Evolutionary conservation across 148 eudicot genomes (phyloP), one percentile per base, ranked within the genome.

Genomic region (Vaccinium darrowii): DNA sequence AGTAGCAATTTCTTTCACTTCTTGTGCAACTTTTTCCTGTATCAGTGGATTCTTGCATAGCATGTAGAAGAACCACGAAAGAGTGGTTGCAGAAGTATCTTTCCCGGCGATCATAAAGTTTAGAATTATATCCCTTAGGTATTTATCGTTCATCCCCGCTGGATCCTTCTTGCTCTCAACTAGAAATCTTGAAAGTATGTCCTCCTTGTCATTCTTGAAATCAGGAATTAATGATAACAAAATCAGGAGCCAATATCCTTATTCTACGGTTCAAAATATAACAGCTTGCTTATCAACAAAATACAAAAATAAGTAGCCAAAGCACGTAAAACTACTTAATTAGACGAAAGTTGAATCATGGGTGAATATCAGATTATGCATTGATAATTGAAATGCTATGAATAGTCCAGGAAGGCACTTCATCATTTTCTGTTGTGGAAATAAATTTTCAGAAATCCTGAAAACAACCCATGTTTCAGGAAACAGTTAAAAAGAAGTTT

Each of bases 51-150:
- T 90, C 89, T 86, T 90, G 90, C 92, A 93, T 7, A 94, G 92
- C 90, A 92, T 83, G 36, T 93, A 94, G 56, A 94, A 73, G 79
- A 94, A 94, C 95, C 98, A 93, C 16, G 95, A 90, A 69, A 94
- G 88, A 36, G 94, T 90, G 71, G 89, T 90, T 36, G 94, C 94
- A 4, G 94, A 90, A 12, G 88, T 88, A 71, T 93, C 96, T 86
- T 93, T 93, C 2, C 98, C 96, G 43, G 98, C 95, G 36, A 93
- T 82, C 87, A 94, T 88, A 43, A 93, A 93, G 84, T 89, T 93
- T 53, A 93, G 91, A 52, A 93, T 92, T 16, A 92, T 93, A 74
- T 93, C 95, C 84, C 91, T 90, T 57, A 93, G 87, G 81, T 93
- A 93, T 52, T 76, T 50, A 81, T 89, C 90, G 12, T 86, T 85